Base-by-base conservation (phyloP, 352 stramenopile genomes). In the Phytophthora tubulina region DNA sequence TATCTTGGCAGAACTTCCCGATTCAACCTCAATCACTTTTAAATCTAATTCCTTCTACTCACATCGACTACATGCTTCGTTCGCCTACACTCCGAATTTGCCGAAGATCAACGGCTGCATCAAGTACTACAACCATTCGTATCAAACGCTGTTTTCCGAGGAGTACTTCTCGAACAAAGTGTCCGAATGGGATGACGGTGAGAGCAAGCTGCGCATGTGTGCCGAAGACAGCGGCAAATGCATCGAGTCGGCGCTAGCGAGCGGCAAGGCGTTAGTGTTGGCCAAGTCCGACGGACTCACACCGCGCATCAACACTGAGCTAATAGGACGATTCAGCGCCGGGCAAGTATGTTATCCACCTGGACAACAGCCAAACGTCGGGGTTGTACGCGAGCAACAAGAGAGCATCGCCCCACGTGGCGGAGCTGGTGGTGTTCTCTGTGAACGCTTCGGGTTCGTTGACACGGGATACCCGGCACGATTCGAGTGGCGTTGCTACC, bases 321-420 rank as follows among this genome's bases (percentile, higher is more conserved):
- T 75, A 71, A 42, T 59, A 88, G 13, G 75, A 86, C 31, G 45
- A 81, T 33, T 66, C 70, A 11, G 56, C 61, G 6, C 58, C 79
- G 8, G 79, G 78, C 57, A 93, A 91, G 67, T 89, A 87, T 36
- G 59, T 88, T 21, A 60, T 92, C 11, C 56, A 87, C 45, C 66
- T 93, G 35, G 77, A 79, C 70, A 95, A 92, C 72, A 87, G 75
- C 14, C 84, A 92, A 62, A 90, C 75, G 35, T 95, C 84, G 88
- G 81, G 93, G n/a, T 53, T 95, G 36, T 95, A 91, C 59, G 62
- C 83, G 1, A 86, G 75, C 42, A 70, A 79, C 49, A 70, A 75
- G 31, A 79, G 53, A 30, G 61, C 74, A 5, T 81, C 66, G 4
- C 79, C 89, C 44, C 79, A 62, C 14, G 57, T 86, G 33, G 78